These are phyloP conservation scores for Apiospora koreana DNA, from an alignment of 2,329 filamentous ascomycete genomes.

Conservation along the genomic window DNA sequence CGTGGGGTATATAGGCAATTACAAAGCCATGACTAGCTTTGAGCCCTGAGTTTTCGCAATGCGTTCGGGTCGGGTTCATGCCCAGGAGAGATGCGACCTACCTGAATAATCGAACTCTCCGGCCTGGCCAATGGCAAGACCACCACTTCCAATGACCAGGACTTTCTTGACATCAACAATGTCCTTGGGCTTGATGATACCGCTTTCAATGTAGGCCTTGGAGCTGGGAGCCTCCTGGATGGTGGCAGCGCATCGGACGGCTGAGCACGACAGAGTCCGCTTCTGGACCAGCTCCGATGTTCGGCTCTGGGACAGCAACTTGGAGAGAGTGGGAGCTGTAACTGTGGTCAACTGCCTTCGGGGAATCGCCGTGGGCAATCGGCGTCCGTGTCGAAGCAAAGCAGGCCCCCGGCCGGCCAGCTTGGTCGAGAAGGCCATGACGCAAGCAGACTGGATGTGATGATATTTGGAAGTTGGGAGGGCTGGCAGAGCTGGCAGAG, in stretches of 20 bases:
- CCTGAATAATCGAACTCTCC: constrained; percentile 99
- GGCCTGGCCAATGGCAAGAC: constrained; percentile 93
- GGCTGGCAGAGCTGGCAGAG: too few species aligned
- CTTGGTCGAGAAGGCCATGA: constrained; percentile 34
- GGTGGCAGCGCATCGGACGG: constrained; percentile 40
- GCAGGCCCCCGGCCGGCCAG: constrained; percentile 60
- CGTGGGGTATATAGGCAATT: constrained; percentile 16
- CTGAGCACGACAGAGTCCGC: constrained; percentile 49
- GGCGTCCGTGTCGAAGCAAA: constrained; percentile 56
- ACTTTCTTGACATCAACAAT: constrained; percentile 95
- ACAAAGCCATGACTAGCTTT: constrained; percentile 22
- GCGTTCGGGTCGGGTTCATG: neutral
- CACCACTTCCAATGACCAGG: constrained; percentile 92
- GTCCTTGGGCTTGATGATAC: constrained; percentile 77
- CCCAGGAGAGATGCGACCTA: constrained; percentile 46
- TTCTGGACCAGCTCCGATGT: constrained; percentile 42
- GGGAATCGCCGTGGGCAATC: constrained; percentile 46
- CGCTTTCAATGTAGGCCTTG: constrained; percentile 86
- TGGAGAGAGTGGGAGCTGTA: constrained; percentile 35
- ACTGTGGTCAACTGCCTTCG: constrained; percentile 44
- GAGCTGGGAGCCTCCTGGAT: constrained; percentile 75
- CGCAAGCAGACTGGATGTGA: neutral
- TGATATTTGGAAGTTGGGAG: too few species aligned
- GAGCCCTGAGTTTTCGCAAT: constrained; percentile 11
- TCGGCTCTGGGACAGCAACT: constrained; percentile 34